phyloP scores from a whole-genome alignment of 805 yeast genomes.

The Wickerhamomyces chaumierensis region DNA sequence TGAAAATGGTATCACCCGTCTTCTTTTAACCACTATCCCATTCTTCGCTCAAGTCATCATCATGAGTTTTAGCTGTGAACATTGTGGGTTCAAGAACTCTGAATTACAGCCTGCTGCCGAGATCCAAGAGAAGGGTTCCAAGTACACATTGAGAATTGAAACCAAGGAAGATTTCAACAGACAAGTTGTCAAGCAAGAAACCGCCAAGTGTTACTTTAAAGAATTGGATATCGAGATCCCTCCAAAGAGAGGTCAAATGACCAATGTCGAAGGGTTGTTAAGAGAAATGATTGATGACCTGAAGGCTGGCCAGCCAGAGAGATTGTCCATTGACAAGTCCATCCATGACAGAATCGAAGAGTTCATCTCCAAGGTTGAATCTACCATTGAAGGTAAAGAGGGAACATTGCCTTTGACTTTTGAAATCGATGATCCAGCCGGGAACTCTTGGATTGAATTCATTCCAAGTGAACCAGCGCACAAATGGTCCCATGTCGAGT shows the following conservation, averaged over 20 bases:
- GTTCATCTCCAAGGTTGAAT: conserved; percentile 49
- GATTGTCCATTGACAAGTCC: conserved; percentile 68
- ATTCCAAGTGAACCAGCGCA: conserved; percentile 79
- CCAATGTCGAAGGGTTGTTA: conserved; percentile 85
- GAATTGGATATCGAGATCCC: conserved; percentile 93
- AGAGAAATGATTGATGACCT: conserved; percentile 77
- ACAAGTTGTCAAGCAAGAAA: conserved; percentile 85
- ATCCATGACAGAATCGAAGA: conserved; percentile 63
- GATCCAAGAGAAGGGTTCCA: conserved; percentile 81
- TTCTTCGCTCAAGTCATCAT: conserved; percentile 81
- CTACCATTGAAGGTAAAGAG: conserved; percentile 53
- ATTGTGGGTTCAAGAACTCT: conserved; percentile 82
- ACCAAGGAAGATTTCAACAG: conserved; percentile 65
- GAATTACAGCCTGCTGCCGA: conserved; percentile 95
- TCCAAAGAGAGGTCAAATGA: conserved; percentile 85
- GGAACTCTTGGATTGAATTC: conserved; percentile 93
- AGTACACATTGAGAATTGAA: conserved; percentile 62
- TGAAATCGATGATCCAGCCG: conserved; percentile 84
- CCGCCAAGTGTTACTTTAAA: conserved; percentile 66
- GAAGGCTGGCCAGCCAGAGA: conserved; percentile 65
- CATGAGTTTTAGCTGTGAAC: conserved; percentile 94
- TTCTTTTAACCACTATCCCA: conserved; percentile 83
- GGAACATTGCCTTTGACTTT: conserved; percentile 68
- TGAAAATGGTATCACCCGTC: conserved; percentile 70
- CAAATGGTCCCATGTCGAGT: conserved; percentile 82